Percentiles rank a stretch among this genome's conserved stretches.
These are phyloP conservation scores for Stipa capillata DNA, from an alignment of 176 grass and related monocot species.

Conservation along the genomic window DNA sequence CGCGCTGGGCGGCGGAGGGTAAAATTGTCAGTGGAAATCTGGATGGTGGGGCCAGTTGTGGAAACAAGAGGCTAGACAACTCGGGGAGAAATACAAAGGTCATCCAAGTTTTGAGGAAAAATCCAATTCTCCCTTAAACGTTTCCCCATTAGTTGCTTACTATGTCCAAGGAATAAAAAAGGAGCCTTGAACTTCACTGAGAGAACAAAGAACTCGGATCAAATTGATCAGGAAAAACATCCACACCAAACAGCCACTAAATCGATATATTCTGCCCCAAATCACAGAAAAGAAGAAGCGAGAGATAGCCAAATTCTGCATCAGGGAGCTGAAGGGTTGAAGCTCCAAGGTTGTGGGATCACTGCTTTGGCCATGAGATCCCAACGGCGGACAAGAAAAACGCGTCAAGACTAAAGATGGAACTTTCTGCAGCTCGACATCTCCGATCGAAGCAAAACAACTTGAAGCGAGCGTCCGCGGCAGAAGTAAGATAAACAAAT, in stretches of 20 bases:
- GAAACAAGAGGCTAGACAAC: too few relatives aligned
- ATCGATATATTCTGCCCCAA: neutral
- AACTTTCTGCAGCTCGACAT: neutral
- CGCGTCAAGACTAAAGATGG: neutral
- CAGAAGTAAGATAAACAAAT: neutral
- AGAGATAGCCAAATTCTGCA: neutral
- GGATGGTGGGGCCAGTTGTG: too few relatives aligned
- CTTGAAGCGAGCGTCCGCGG: neutral
- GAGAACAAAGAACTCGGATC: neutral
- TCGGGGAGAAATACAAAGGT: too few relatives aligned
- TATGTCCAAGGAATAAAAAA: neutral
- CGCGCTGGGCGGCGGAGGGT: too few relatives aligned
- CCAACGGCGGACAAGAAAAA: neutral
- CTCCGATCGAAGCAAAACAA: neutral
- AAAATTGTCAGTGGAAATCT: too few relatives aligned
- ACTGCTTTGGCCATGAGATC: neutral
- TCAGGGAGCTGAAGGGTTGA: neutral
- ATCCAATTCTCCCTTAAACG: too few relatives aligned
- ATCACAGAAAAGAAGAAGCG: neutral
- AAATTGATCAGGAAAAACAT: neutral
- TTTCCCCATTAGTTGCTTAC: too few relatives aligned
- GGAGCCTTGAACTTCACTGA: neutral
- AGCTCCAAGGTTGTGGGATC: slow-evolving; percentile 11
- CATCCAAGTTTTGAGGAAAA: too few relatives aligned
- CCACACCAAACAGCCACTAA: neutral